Conservation (phyloP, 208 protist species). For the Acanthamoeba royreba region DNA sequence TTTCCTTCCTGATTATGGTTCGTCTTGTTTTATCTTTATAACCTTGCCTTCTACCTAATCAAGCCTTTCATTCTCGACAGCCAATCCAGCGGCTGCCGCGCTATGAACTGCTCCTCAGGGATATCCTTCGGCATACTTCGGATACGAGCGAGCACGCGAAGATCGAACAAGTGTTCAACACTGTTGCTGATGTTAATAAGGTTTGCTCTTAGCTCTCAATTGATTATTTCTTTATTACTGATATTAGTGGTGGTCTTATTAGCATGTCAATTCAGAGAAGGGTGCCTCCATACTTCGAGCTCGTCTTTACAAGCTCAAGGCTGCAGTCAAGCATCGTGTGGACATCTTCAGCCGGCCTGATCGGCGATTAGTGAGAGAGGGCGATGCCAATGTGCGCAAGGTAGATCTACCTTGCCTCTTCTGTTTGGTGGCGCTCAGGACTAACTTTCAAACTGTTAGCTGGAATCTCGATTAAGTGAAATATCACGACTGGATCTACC, state of each 20-base stretch:
- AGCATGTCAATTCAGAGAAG: slow-evolving; percentile 18
- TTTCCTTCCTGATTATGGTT: slow-evolving; percentile 31
- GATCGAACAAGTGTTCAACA: neutral
- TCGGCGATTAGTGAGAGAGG: neutral
- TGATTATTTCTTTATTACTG: neutral
- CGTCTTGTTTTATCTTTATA: neutral
- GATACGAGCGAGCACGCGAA: slow-evolving; percentile 9
- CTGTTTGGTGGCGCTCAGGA: neutral
- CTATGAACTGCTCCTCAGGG: slow-evolving; percentile 26
- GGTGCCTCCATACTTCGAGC: neutral
- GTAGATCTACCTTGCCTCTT: neutral
- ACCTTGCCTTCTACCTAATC: neutral
- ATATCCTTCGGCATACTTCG: neutral
- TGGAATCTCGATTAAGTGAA: too few species aligned
- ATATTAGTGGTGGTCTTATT: neutral
- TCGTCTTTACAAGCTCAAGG: slow-evolving; percentile 7
- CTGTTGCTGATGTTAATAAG: slow-evolving; percentile 3
- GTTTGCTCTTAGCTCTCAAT: neutral
- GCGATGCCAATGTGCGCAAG: neutral
- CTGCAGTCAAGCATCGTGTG: neutral
- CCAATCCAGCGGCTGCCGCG: slow-evolving; percentile 38
- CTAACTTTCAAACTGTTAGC: too few species aligned
- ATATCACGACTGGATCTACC: neutral
- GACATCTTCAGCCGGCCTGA: slow-evolving; percentile 17
- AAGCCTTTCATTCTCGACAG: neutral